Base-by-base conservation (phyloP, 768 basidiomycete genomes). In the Phallus indusiatus region DNA sequence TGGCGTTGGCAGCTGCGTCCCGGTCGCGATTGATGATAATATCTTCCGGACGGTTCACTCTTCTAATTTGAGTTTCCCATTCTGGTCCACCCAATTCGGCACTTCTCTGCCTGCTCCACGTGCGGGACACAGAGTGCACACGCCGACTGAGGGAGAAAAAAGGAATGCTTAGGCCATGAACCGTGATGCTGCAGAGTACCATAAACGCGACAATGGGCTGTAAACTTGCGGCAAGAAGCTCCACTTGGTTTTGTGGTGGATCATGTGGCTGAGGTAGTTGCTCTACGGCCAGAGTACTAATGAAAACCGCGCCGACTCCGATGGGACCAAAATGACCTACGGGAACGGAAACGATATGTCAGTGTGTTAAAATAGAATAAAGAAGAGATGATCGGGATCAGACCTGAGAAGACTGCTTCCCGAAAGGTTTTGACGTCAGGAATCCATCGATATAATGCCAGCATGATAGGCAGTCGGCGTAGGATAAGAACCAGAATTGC, bases 161-260 rank as follows among this genome's bases (percentile, higher is more conserved):
- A 0, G 95, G 93, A 63, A 99, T 96, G 11, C 92, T 94, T 8
- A 96, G 76, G 1, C 93, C 94, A 66, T 92, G 90, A 17, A 89
- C 82, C 17, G 87, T 78, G 61, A 97, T 90, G 0, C 92, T 95
- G 65, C 84, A 85, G 8, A 99, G 78, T 3, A 99, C 96, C 83
- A 98, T 85, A 71, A 96, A 97, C 1, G 88, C 85, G 11, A 93
- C 89, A 64, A 99, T 90, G 0, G 96, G 96, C 68, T 94, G 89
- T 58, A 98, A 94, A 5, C 83, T 76, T 12, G 84, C 76, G 1
- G 82, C 78, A 16, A 99, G 76, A 14, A 86, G 70, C 56, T 87
- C 80, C 9, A 81, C 74, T 68, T 89, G 85, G 17, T 75, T 74
- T 34, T 74, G 72, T 0, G 85, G 80, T 5, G 81, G 76, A 21